Evolutionary conservation across 306 rosid species (phyloP).

Genomic region (Spatholobus suberectus): DNA sequence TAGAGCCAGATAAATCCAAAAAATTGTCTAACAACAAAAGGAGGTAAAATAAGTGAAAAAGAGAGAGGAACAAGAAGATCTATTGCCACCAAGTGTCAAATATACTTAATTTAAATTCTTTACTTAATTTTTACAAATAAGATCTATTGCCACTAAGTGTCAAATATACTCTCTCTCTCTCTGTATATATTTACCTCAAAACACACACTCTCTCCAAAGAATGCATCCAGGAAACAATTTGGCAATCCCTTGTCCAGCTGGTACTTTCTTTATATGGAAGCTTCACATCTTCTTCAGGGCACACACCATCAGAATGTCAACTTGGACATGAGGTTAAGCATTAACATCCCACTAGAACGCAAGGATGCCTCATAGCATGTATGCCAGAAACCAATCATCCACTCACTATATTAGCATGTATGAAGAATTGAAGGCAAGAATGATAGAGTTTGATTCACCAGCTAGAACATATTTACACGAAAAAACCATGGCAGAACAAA

Average conservation of each 20-base stretch:
- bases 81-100: slow-evolving; percentile 17
- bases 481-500: slow-evolving; percentile 99
- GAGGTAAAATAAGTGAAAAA: not conserved
- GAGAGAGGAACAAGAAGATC: not conserved
- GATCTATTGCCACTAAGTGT: slow-evolving; percentile 23
- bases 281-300: slow-evolving; percentile 45
- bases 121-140: slow-evolving; percentile 12
- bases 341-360: slow-evolving; percentile 8
- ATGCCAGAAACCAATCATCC: slow-evolving; percentile 45
- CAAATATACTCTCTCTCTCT: not conserved
- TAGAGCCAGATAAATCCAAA: not conserved
- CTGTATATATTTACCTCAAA: slow-evolving; percentile 26
- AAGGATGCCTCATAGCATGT: not conserved
- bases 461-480: slow-evolving; percentile 85
- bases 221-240: slow-evolving; percentile 30
- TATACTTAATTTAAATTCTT: not conserved
- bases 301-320: slow-evolving; percentile 26
- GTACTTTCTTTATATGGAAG: slow-evolving; percentile 22
- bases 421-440: slow-evolving; percentile 42
- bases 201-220: slow-evolving; percentile 36
- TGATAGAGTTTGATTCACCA: slow-evolving; percentile 27
- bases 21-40: not conserved
- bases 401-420: slow-evolving; percentile 21
- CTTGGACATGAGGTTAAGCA: slow-evolving; percentile 24
- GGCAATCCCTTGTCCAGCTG: slow-evolving; percentile 20